Conservation (phyloP, 768 basidiomycete species). For the Hericium rajendrae region DNA sequence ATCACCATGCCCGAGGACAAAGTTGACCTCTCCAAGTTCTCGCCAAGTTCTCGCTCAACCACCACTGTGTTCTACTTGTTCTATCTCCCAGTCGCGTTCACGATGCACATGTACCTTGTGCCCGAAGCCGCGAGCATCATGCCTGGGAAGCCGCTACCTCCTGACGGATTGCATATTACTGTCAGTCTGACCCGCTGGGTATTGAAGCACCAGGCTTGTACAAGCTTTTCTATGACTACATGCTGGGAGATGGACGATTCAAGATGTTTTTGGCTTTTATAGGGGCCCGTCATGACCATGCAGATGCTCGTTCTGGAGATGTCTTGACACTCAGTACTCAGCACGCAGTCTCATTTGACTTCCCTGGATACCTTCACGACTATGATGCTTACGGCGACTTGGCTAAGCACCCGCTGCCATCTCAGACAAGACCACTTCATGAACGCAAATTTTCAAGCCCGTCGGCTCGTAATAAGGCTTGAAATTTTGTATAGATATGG, state of each 20-base stretch:
- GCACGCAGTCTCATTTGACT: neutral
- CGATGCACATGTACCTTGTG: constrained; percentile 69
- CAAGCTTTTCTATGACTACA: neutral
- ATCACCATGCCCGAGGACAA: constrained; percentile 89
- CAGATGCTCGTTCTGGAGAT: neutral
- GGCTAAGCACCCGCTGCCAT: too few species aligned
- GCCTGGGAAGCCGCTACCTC: too few species aligned
- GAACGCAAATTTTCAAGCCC: too few species aligned
- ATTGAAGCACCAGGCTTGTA: neutral
- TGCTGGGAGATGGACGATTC: neutral
- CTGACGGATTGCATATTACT: neutral
- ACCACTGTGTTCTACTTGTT: constrained; percentile 93
- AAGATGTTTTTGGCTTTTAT: neutral
- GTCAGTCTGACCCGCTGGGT: neutral
- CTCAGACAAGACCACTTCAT: too few species aligned
- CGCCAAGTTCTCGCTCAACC: constrained; percentile 80
- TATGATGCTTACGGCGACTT: neutral
- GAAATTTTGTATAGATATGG: too few species aligned
- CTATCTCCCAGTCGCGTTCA: constrained; percentile 95
- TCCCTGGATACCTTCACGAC: neutral
- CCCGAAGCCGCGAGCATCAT: constrained; percentile 40
- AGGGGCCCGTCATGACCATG: neutral
- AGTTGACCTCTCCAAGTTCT: constrained; percentile 82
- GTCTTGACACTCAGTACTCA: neutral
- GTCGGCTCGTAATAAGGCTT: too few species aligned